phyloP scores from a whole-genome alignment of 345 rosid species.

The Bruguiera sexangula region DNA sequence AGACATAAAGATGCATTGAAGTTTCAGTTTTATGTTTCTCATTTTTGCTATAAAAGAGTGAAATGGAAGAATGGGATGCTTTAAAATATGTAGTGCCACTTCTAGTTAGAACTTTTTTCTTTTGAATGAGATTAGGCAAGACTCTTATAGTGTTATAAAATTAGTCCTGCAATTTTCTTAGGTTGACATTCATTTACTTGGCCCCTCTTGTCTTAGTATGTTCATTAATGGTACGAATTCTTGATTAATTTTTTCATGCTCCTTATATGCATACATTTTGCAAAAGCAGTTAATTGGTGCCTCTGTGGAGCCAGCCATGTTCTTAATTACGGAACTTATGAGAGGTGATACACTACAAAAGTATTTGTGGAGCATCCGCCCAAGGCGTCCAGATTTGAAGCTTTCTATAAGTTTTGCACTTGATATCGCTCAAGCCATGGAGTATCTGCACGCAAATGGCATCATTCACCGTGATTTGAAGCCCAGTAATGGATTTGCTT shows the following conservation, averaged over 20 bases:
- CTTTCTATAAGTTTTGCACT: conserved; percentile 45
- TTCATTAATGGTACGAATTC: neutral
- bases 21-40: neutral
- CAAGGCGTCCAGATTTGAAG: conserved; percentile 34
- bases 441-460: conserved; percentile 58
- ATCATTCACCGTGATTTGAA: conserved; percentile 72
- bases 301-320: conserved; percentile 48
- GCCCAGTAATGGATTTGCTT: conserved; percentile 44
- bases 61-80: neutral
- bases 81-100: neutral
- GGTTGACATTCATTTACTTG: neutral
- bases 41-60: neutral
- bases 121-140: neutral
- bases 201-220: neutral
- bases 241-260: neutral
- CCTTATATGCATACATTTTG: conserved; percentile 8
- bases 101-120: neutral
- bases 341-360: conserved; percentile 45
- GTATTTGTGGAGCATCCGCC: conserved; percentile 43
- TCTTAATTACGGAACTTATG: conserved; percentile 57
- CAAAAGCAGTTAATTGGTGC: conserved; percentile 55
- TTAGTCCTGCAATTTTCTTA: too few relatives aligned
- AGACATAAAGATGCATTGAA: neutral
- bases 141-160: too few relatives aligned
- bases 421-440: conserved; percentile 66